These are phyloP conservation scores for Ogataea philodendri DNA, from an alignment of 805 yeast genomes.

Conservation along the genomic window DNA sequence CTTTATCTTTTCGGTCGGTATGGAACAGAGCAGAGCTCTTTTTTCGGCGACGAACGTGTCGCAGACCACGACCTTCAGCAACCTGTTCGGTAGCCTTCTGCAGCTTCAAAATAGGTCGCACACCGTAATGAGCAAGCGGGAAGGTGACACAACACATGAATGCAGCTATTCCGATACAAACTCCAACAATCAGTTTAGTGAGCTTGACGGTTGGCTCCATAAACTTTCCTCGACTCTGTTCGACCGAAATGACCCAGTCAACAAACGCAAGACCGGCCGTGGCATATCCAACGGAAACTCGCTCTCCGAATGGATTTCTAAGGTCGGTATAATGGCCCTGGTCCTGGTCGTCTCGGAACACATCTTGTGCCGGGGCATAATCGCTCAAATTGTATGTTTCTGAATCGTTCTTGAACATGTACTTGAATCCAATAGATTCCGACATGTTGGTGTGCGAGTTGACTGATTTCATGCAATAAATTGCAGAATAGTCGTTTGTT, in stretches of 20 bases:
- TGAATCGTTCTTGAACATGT: constrained; percentile 37
- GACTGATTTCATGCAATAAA: constrained; percentile 27
- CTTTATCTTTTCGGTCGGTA: constrained; percentile 8
- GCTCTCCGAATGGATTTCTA: constrained; percentile 34
- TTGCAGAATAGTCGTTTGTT: constrained; percentile 37
- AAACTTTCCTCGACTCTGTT: constrained; percentile 59
- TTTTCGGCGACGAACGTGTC: constrained; percentile 15
- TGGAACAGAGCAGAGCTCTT: constrained; percentile 23
- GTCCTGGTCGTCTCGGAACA: constrained; percentile 21
- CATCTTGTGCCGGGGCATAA: constrained; percentile 27
- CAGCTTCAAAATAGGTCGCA: constrained; percentile 73
- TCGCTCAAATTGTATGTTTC: constrained; percentile 8
- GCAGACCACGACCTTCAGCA: constrained; percentile 41
- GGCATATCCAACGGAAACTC: constrained; percentile 58
- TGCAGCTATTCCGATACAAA: constrained; percentile 74
- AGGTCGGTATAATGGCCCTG: constrained; percentile 44
- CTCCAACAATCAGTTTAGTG: constrained; percentile 69
- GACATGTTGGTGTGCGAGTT: constrained; percentile 25
- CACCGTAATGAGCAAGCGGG: constrained; percentile 81
- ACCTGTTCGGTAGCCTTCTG: constrained; percentile 81
- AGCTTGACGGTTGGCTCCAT: constrained; percentile 59
- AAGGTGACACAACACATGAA: constrained; percentile 73
- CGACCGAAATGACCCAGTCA: constrained; percentile 73
- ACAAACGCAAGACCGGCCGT: constrained; percentile 42
- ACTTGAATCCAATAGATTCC: constrained; percentile 36